Percentiles rank a stretch among this genome's conserved stretches.
phyloP scores from a whole-genome alignment of 768 basidiomycete species.

The Panus rudis region DNA sequence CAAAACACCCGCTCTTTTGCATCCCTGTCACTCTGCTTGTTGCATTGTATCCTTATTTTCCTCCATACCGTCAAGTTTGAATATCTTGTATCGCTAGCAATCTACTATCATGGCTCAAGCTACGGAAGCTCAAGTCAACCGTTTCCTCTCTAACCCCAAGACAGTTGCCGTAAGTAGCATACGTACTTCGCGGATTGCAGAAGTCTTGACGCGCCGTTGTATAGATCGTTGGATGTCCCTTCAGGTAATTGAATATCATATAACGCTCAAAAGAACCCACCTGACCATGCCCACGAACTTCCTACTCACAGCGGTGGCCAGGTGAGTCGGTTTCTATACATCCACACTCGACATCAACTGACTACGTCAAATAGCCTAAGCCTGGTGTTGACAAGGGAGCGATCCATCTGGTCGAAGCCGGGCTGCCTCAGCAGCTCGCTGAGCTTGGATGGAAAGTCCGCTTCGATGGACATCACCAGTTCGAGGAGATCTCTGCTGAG shows the following conservation, averaged over 20 bases:
- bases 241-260: conserved; percentile 49
- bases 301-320: conserved; percentile 50
- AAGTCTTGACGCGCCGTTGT: background rate
- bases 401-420: conserved; percentile 82
- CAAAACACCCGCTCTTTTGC: too few relatives aligned
- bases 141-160: conserved; percentile 61
- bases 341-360: conserved; percentile 1
- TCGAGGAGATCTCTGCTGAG: conserved; percentile 60
- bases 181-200: background rate
- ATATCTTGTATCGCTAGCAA: too few relatives aligned
- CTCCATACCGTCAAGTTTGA: too few relatives aligned
- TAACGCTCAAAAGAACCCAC: conserved; percentile 19
- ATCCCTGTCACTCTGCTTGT: too few relatives aligned
- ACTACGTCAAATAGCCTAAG: conserved; percentile 44
- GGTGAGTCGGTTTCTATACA: conserved; percentile 30
- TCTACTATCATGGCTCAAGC: conserved; percentile 7
- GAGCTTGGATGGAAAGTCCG: conserved; percentile 83
- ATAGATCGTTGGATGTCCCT: conserved; percentile 92
- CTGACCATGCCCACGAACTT: conserved; percentile 2
- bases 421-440: conserved; percentile 70
- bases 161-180: conserved; percentile 64
- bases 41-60: too few relatives aligned
- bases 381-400: conserved; percentile 84
- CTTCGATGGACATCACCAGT: conserved; percentile 88
- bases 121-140: conserved; percentile 14